phyloP scores from a whole-genome alignment of 2,329 filamentous ascomycete species.

The Claviceps sp. region DNA sequence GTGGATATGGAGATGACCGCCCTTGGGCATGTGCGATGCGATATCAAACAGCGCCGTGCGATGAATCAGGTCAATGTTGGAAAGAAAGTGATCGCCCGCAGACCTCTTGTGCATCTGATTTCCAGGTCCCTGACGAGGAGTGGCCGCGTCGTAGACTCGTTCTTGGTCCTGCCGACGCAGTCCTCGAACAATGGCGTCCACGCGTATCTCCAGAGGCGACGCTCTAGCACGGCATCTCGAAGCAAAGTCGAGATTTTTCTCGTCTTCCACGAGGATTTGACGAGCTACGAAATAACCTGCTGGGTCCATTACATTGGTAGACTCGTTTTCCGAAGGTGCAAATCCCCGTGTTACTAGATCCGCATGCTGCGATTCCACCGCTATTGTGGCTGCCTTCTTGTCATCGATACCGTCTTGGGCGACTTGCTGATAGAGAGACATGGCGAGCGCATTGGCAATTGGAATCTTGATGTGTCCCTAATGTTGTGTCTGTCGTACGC shows the following conservation, averaged over 20 bases:
- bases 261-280: slow-evolving; percentile 9
- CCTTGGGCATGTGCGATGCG: slow-evolving; percentile 52
- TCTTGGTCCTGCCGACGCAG: slow-evolving; percentile 24
- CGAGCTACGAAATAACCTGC: not conserved
- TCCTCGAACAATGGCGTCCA: slow-evolving; percentile 25
- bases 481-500: not conserved
- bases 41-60: slow-evolving; percentile 44
- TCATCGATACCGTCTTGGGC: not conserved
- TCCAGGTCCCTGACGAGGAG: slow-evolving; percentile 21
- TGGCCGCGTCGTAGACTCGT: slow-evolving; percentile 21
- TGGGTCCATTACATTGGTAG: not conserved
- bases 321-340: not conserved
- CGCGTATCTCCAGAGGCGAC: slow-evolving; percentile 21
- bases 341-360: not conserved
- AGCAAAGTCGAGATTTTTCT: slow-evolving; percentile 28
- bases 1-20: slow-evolving; percentile 60
- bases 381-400: not conserved
- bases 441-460: not conserved
- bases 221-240: slow-evolving; percentile 19
- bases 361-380: not conserved
- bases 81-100: slow-evolving; percentile 43
- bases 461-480: not conserved
- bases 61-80: slow-evolving; percentile 39
- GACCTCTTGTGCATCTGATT: slow-evolving; percentile 32
- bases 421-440: not conserved